Evolutionary conservation across 129 eudicot species (phyloP).

Genomic region (Silybum marianum): DNA sequence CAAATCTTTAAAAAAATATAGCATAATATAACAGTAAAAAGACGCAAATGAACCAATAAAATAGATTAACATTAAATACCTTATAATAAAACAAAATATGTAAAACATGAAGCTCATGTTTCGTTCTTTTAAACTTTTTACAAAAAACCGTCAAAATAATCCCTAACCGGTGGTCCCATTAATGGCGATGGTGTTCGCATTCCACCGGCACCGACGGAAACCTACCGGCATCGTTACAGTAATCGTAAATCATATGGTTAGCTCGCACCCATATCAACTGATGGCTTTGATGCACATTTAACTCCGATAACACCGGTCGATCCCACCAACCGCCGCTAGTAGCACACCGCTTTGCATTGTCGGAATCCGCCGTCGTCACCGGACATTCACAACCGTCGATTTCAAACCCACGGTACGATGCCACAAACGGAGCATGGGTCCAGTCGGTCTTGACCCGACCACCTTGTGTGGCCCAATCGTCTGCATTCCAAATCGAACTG

Average conservation of each 20-base stretch:
- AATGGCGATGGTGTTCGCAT: conserved; percentile 78
- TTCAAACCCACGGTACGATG: conserved; percentile 73
- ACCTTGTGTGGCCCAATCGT: conserved; percentile 99
- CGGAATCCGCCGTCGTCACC: conserved; percentile 49
- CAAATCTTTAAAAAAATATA: too few species aligned
- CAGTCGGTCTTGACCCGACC: conserved; percentile 91
- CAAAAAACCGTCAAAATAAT: neutral
- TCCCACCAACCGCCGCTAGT: conserved; percentile 82
- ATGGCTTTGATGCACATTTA: conserved; percentile 81
- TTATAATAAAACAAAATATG: conserved; percentile 29
- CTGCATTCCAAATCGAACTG: conserved; percentile 98
- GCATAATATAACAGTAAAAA: too few species aligned
- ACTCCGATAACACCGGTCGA: conserved; percentile 65
- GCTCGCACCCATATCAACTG: conserved; percentile 86
- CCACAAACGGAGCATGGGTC: conserved; percentile 86
- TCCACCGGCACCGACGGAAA: conserved; percentile 67
- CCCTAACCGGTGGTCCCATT: neutral
- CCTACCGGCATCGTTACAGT: conserved; percentile 65
- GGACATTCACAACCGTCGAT: conserved; percentile 80
- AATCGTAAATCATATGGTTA: conserved; percentile 84
- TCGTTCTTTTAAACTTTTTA: conserved; percentile 36
- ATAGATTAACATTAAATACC: conserved; percentile 5
- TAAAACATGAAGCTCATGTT: conserved; percentile 46
- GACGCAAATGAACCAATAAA: neutral
- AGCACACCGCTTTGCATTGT: conserved; percentile 49